Evolutionary conservation across 306 rosid genomes (phyloP).

Genomic region (Malus domestica): DNA sequence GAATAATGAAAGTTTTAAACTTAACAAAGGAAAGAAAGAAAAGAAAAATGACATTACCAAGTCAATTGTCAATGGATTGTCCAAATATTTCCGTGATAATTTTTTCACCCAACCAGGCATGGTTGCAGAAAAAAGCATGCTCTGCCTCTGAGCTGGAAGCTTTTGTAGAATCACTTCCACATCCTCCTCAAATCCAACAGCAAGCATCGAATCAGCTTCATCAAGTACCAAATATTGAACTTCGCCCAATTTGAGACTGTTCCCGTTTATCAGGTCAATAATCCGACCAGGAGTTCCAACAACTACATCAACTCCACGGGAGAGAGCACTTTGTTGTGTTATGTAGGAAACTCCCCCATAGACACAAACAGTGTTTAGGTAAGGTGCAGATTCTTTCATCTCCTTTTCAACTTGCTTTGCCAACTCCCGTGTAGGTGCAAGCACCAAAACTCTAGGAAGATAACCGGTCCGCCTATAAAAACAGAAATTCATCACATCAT

Average conservation of each 20-base stretch:
- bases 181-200: constrained; percentile 98
- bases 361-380: constrained; percentile 76
- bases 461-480: constrained; percentile 52
- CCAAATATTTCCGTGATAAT: constrained; percentile 70
- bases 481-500: constrained; percentile 1
- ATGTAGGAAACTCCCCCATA: constrained; percentile 92
- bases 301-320: constrained; percentile 95
- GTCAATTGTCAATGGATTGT: constrained; percentile 89
- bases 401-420: constrained; percentile 98
- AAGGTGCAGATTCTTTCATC: constrained; percentile 95
- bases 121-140: constrained; percentile 97
- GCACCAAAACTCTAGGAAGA: constrained; percentile 77
- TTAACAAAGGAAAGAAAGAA: not conserved
- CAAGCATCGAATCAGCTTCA: constrained; percentile 99
- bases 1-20: not conserved
- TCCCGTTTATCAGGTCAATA: constrained; percentile 83
- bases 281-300: constrained; percentile 98
- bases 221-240: constrained; percentile 84
- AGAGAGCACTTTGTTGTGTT: constrained; percentile 77
- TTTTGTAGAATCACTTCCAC: constrained; percentile 76
- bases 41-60: constrained; percentile 49
- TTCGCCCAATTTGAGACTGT: constrained; percentile 72
- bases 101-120: constrained; percentile 96
- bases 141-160: constrained; percentile 75
- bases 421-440: constrained; percentile 93